Evolutionary conservation across 176 grass and related monocot genomes (phyloP), one percentile per base, ranked within the genome.

Genomic region (Sorghum bicolor): DNA sequence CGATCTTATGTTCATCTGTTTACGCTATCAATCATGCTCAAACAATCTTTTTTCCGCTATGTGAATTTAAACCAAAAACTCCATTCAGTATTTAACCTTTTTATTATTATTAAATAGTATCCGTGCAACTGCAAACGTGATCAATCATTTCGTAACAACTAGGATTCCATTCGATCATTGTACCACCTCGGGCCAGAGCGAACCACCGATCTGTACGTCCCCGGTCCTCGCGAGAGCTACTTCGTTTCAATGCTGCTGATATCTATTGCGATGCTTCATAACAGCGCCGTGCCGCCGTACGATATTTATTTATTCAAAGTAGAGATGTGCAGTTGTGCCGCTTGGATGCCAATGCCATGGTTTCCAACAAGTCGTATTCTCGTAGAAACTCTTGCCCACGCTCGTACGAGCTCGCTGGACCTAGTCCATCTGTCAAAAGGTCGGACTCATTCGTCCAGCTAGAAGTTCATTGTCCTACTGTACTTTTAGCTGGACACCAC

Each of bases 401-500:
- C 17, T 43, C 16, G 48, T 79, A 25, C 75, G 43, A 24, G 20
- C 40, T 67, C 24, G 69, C 60, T 58, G 55, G 76, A 81, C 78
- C 73, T 31, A 57, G 73, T 67, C 61, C 32, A 71, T 38, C 32
- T 69, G 19, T 8, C 48, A 5, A 72, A 6, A 16, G 39, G 10
- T 25, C 41, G 4, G 31, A 78, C 64, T 5, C 47, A 30, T 32
- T 16, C 16, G 25, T 70, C 64, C 64, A 78, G 17, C 37, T 29
- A 73, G 24, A 34, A 44, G 16, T 19, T n/a, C 37, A 16, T 22
- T 17, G 33, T 81, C 61, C 45, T n/a, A 4, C 20, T 52, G 48
- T 20, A 10, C 0, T 87, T 37, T 76, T 53, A 75, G 61, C 80
- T 68, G 75, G 45, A 67, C 61, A 3, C 34, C 81, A 80, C 81